Conservation (phyloP, 768 basidiomycete species). For the Tremella yokohamensis region DNA sequence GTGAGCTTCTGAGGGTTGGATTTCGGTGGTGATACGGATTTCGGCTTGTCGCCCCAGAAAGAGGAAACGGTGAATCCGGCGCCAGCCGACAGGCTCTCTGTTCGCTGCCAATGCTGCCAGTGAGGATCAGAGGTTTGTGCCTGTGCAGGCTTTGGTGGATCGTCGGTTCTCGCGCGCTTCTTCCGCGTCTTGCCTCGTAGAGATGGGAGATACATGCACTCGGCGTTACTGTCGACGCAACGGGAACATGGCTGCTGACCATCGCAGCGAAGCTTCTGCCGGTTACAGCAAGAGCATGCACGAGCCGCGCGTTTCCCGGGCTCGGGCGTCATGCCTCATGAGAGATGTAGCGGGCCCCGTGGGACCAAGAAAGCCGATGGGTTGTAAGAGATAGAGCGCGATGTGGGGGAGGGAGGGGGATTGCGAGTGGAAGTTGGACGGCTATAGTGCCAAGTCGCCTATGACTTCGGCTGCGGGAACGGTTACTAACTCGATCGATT, state of each 20-base stretch:
- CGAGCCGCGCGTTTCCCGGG: constrained; percentile 8
- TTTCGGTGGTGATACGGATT: background rate
- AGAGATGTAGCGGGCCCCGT: too few species aligned
- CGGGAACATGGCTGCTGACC: constrained; percentile 31
- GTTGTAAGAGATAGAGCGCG: too few species aligned
- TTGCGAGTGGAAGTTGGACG: too few species aligned
- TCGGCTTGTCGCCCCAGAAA: background rate
- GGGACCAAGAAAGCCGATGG: too few species aligned
- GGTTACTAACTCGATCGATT: too few species aligned
- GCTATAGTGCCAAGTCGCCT: too few species aligned
- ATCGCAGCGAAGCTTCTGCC: constrained; percentile 29
- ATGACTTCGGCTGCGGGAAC: too few species aligned
- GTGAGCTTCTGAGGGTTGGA: constrained; percentile 23
- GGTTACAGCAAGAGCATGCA: constrained; percentile 30
- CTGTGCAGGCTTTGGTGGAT: background rate
- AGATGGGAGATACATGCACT: constrained; percentile 31
- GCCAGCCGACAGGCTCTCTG: too few species aligned
- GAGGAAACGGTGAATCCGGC: background rate
- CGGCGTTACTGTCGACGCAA: constrained; percentile 13
- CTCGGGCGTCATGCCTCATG: background rate
- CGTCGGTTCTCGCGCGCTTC: constrained; percentile 7
- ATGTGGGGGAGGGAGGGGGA: too few species aligned
- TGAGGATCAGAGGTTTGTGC: background rate
- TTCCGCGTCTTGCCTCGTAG: constrained; percentile 33
- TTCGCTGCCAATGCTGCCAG: too few species aligned